Evolutionary conservation across 352 stramenopile species (phyloP).

Genomic region (Phytophthora tubulina): DNA sequence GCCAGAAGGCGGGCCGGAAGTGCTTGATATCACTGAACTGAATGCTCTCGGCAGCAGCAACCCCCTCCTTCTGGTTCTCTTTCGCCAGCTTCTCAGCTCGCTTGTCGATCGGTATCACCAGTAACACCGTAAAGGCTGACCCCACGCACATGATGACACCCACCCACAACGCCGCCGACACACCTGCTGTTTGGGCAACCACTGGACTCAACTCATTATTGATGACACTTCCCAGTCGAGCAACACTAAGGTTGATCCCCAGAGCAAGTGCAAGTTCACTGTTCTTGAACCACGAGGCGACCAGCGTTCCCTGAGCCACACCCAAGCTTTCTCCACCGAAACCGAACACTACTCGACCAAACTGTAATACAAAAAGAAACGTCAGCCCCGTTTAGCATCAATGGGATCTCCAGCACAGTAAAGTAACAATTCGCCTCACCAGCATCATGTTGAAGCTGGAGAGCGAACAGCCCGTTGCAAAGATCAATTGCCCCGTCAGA

Average conservation of each 20-base stretch:
- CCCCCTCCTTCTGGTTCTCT: conserved; percentile 34
- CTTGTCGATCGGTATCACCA: conserved; percentile 87
- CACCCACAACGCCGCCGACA: conserved; percentile 88
- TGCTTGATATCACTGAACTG: conserved; percentile 80
- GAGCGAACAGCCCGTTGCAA: conserved; percentile 86
- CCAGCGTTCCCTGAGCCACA: conserved; percentile 91
- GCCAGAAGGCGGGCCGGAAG: conserved; percentile 90
- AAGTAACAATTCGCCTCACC: conserved; percentile 27
- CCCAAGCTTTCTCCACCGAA: conserved; percentile 93
- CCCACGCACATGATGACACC: conserved; percentile 84
- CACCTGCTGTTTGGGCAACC: conserved; percentile 71
- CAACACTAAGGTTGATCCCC: conserved; percentile 93
- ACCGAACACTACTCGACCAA: conserved; percentile 92
- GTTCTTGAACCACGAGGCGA: conserved; percentile 94
- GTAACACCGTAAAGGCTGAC: conserved; percentile 72
- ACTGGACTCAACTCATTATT: conserved; percentile 92
- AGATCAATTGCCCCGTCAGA: conserved; percentile 87
- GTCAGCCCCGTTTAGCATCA: conserved; percentile 9
- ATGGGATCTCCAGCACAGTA: background rate
- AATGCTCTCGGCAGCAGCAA: conserved; percentile 53
- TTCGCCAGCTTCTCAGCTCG: conserved; percentile 51
- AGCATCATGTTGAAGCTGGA: conserved; percentile 87
- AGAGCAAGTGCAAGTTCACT: conserved; percentile 93
- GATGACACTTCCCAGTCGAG: conserved; percentile 91
- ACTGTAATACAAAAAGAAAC: conserved; percentile 40